Evolutionary conservation across 179 eudicot species (phyloP), one percentile per base, ranked within the genome.

Genomic region (Nepenthes alata): DNA sequence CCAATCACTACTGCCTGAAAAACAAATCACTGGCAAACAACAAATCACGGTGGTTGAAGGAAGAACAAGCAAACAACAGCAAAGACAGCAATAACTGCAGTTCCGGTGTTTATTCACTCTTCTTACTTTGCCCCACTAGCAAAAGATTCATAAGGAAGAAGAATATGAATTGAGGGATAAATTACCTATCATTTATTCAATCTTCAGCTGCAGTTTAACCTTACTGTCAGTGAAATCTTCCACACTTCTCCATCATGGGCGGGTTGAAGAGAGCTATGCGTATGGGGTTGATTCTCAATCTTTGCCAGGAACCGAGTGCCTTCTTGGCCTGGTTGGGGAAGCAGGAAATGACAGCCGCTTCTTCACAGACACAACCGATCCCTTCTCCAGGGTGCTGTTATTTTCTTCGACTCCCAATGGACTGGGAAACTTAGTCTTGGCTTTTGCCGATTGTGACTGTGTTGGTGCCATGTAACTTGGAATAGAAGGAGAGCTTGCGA

Each of bases 391-490:
- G 34, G 10, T 47, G 37, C 67, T 38, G 9, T 5, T 36, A 4
- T 53, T 63, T 2, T 55, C 58, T 34, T 36, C 49, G 11, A 10
- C 15, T 53, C 67, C 59, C 25, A 63, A 41, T 53, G 67, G 67
- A 53, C 67, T 63, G 39, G 67, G 58, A 37, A 35, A 37, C 12
- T 53, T 65, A 1, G 60, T 15, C 54, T 57, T 65, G 11, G 89
- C 87, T 77, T 80, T 87, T 0, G 91, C 85, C 71, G 74, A 78
- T 0, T 81, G 78, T 5, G 97, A 85, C 51, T 67, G 71, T 4
- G 97, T 89, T 1, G 85, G 67, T 0, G 84, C 84, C 95, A 87
- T 89, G 71, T 84, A 87, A 74, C 91, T 83, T 6, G 98, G 97
- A 44, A 86, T 72, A 3, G 84, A 63, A 2, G 78, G 79, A 2